phyloP scores from a whole-genome alignment of 345 rosid species.

The Populus davidiana region DNA sequence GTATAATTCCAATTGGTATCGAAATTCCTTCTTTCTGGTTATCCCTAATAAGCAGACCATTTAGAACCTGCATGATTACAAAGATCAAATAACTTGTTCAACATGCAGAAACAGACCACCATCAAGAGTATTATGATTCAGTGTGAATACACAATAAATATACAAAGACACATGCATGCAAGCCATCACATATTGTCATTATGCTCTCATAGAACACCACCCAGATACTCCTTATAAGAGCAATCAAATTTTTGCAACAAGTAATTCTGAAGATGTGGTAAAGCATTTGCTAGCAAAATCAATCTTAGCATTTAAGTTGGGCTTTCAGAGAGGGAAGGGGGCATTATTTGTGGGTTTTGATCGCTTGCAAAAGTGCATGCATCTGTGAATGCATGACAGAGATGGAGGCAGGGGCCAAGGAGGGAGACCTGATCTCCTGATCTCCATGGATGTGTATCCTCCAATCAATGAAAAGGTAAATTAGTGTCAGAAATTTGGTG shows the following conservation, averaged over 20 bases:
- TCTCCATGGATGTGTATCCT: neutral
- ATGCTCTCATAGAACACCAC: neutral
- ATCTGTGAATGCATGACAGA: neutral
- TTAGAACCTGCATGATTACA: slow-evolving; percentile 64
- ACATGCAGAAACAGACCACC: neutral
- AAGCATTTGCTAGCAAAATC: no score
- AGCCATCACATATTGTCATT: neutral
- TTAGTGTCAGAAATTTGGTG: neutral
- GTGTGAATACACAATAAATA: neutral
- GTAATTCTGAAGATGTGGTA: neutral
- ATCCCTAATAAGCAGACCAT: slow-evolving; percentile 82
- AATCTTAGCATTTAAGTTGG: neutral
- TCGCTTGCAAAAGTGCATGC: neutral
- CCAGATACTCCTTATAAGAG: neutral
- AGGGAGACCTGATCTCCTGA: neutral
- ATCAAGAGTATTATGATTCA: neutral
- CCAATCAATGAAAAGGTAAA: neutral
- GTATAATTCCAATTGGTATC: slow-evolving; percentile 97
- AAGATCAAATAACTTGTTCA: slow-evolving; percentile 11
- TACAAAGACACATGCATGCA: neutral
- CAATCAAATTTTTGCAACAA: neutral
- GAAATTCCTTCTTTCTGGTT: slow-evolving; percentile 97
- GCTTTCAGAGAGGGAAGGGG: neutral
- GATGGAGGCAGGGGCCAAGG: neutral
- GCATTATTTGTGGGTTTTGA: neutral